Base-by-base conservation (phyloP, 768 basidiomycete species). In the Ephemerocybe angulata region DNA sequence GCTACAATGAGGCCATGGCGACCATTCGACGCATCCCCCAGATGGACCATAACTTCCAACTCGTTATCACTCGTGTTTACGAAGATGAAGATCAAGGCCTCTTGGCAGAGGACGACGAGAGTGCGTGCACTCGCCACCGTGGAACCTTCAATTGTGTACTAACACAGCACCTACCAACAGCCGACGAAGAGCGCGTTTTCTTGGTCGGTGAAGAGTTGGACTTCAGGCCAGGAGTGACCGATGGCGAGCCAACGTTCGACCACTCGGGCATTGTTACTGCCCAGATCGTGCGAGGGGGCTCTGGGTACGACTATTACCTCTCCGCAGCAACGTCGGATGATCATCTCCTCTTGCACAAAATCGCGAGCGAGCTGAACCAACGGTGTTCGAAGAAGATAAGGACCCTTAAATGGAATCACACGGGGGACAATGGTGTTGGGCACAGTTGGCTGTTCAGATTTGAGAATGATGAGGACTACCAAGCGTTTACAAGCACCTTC, bases 1-100 rank as follows among this genome's bases (percentile, higher is more conserved):
- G 96, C 65, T 98, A 91, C 70, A 93, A 91, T 60, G 94, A 97
- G 61, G 95, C 95, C 4, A 94, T 97, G 76, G 88, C 89, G 10
- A 93, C 95, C 24, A 88, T 99, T 66, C 85, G 97, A 53, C 84
- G 94, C 56, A 84, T 89, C 44, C 84, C 88, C 30, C 77, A 84
- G 1, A 65, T 88, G 41, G 90, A 82, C 60, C 90, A 85, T 77
- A 86, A 83, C 70, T 91, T 87, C 67, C 90, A 98, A 68, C 81
- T 99, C 10, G 95, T 97, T 10, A 86, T 98, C 52, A 97, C 94
- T n/a, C 80, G 95, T 56, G 94, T 97, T 1, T 98, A 91, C 65
- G 93, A 98, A 62, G 96, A 98, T 58, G 97, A 93, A 2, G 95
- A 98, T 66, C 93, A 96, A 70, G 90, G 95, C 63, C 69, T 98